phyloP scores from a whole-genome alignment of 1,284 basidiomycete species.

The Microbotryum violaceum region DNA sequence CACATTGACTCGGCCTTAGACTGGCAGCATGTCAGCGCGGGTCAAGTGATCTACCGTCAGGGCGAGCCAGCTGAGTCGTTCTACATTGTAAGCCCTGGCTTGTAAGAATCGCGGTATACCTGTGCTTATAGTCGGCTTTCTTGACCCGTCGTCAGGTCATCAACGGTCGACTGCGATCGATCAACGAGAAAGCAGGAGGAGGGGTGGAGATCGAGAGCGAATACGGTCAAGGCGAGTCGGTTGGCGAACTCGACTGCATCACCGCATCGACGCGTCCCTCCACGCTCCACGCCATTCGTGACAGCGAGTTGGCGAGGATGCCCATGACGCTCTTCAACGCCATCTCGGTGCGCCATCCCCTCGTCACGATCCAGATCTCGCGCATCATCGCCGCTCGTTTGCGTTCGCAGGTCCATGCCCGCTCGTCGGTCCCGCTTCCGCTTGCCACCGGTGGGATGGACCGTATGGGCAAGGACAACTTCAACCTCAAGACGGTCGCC shows the following conservation, averaged over 20 bases:
- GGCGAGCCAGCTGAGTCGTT: conserved; percentile 87
- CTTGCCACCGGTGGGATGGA: conserved; percentile 43
- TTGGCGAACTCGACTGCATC: conserved; percentile 80
- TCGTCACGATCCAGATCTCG: conserved; percentile 90
- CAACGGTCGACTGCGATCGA: conserved; percentile 84
- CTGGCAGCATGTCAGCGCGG: conserved; percentile 94
- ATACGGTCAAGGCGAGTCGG: conserved; percentile 75
- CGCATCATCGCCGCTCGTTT: conserved; percentile 90
- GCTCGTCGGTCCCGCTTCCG: conserved; percentile 17
- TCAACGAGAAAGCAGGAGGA: conserved; percentile 56
- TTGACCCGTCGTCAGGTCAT: conserved; percentile 49
- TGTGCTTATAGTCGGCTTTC: not conserved
- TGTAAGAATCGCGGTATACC: too few species aligned
- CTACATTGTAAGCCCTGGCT: conserved; percentile 59
- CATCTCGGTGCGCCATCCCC: conserved; percentile 69
- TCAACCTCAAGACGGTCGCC: conserved; percentile 83
- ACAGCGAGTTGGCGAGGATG: conserved; percentile 96
- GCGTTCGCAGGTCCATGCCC: conserved; percentile 63
- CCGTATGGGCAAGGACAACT: conserved; percentile 62
- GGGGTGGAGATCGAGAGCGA: conserved; percentile 75
- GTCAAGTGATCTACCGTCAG: conserved; percentile 81
- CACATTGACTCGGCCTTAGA: conserved; percentile 97
- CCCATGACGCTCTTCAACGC: conserved; percentile 97
- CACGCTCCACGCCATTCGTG: conserved; percentile 94
- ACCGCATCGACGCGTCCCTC: conserved; percentile 79